A percentile compares a stretch with the other conserved stretches of the same genome.
These are phyloP conservation scores for Fusarium guadeloupense DNA, from an alignment of 2,329 filamentous ascomycete genomes.

Conservation along the genomic window DNA sequence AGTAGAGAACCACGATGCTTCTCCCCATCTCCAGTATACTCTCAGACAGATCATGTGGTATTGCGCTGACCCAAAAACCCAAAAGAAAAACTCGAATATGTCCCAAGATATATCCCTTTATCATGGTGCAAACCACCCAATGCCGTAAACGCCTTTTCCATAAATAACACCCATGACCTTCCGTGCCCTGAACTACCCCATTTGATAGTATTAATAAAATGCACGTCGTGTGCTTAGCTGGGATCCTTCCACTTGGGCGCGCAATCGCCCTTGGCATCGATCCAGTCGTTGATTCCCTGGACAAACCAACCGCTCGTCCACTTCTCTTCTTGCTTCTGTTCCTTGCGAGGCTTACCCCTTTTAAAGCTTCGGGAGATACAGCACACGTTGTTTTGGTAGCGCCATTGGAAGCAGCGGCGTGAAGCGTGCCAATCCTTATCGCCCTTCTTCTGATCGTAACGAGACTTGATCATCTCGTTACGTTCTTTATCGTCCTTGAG, in stretches of 20 bases:
- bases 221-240: slow-evolving; percentile 26
- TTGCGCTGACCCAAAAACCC: slow-evolving; percentile 10
- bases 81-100: slow-evolving; percentile 1
- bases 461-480: slow-evolving; percentile 40
- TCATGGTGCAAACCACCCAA: slow-evolving; percentile 23
- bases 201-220: slow-evolving; percentile 4
- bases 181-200: neutral
- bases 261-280: slow-evolving; percentile 56
- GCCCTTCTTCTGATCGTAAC: slow-evolving; percentile 40
- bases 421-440: slow-evolving; percentile 43
- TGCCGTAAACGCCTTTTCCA: slow-evolving; percentile 24
- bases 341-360: slow-evolving; percentile 51
- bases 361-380: slow-evolving; percentile 56
- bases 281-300: slow-evolving; percentile 59
- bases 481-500: slow-evolving; percentile 44
- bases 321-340: slow-evolving; percentile 45
- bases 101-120: slow-evolving; percentile 28
- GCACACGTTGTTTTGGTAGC: slow-evolving; percentile 56
- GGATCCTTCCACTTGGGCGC: slow-evolving; percentile 53
- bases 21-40: slow-evolving; percentile 10
- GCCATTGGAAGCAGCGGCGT: slow-evolving; percentile 58
- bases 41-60: slow-evolving; percentile 10
- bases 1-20: neutral
- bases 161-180: slow-evolving; percentile 12
- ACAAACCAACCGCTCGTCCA: slow-evolving; percentile 58